Evolutionary conservation across 345 rosid genomes (phyloP), one percentile per base, ranked within the genome.

Genomic region (Noccaea bulbosa): DNA sequence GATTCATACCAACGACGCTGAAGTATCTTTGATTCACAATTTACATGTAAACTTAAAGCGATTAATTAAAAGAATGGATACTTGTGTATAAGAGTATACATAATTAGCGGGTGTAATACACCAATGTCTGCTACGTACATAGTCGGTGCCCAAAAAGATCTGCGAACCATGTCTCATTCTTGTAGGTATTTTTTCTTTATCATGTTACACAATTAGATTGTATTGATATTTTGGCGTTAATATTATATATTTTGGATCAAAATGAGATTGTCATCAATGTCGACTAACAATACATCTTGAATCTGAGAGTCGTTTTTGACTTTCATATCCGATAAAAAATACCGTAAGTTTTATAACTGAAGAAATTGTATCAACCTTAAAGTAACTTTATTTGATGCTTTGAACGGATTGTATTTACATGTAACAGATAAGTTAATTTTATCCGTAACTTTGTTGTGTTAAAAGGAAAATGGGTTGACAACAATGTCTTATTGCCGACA

Each of bases 401-500:
- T 53, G 3, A 53, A 33, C 34, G 40, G 40, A 32, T 52, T 33
- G 12, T 54, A 5, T 33, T 8, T 15, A 5, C 44, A 35, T 16
- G 32, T 39, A 38, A 55, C 16, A 37, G 3, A 16, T 16, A 17
- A 57, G 44, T 57, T 9, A 3, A 37, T 57, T 57, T 5, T 37
- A 10, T 57, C 9, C 5, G 45, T 8, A 16, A 16, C 7, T 15
- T 15, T 6, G 9, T 4, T 57, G 14, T 57, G 24, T 8, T 12
- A 57, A 57, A 57, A 65, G 51, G 52, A 47, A 56, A 57, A 65
- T 54, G 57, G 46, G 41, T 64, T 49, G 60, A 67, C 56, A 50
- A 34, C 47, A 43, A 59, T 44, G 49, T 58, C 17, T 48, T 17
- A 73, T 44, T 22, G 67, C 73, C 73, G 78, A 74, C 73, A 59